Evolutionary conservation across 2,329 filamentous ascomycete species (phyloP), one percentile per base, ranked within the genome.

Genomic region (Trichoderma atroviride): DNA sequence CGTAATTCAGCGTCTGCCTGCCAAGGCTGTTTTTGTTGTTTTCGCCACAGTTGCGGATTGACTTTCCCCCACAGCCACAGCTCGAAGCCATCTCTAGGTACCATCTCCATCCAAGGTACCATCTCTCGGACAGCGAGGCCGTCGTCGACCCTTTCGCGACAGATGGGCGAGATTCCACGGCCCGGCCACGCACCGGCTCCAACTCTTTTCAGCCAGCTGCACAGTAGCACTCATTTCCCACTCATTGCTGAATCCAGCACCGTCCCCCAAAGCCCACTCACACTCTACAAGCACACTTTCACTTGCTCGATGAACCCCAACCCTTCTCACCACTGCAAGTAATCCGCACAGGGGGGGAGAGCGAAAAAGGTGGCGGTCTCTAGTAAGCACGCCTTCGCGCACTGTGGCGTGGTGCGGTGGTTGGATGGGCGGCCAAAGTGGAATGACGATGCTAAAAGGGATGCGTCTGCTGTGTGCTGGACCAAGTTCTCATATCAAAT

Each of bases 331-430:
- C 33, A 62, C 66, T 50, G 40, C 40, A 19, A 43, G 40, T 43
- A 60, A 53, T 29, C 64, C 56, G 24, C 56, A 43, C 56, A 24
- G 43, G 40, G 40, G 29, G 14, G 19, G 33, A 35, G 13, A 33
- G 29, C 29, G n/a, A 13, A 50, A 22, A 27, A 56, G 40, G 43
- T 65, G 61, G 68, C 53, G 58, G 60, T 24, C 33, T 55, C 31
- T 40, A 58, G 68, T 69, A 66, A 69, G 68, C 60, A 56, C 19
- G 24, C 19, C 22, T 43, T 29, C 37, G 55, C 68, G 43, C 68
- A 69, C 68, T 69, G 68, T 69, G 61, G 55, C 37, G 35, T 53
- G 33, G 31, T 37, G 35, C 31, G 33, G 29, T 29, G 58, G 50
- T 40, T 56, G 60, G 61, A 37, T 69, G 59, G 52, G 40, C 64